Conservation (phyloP, 345 rosid genomes). For the Pugionium dolabratum region DNA sequence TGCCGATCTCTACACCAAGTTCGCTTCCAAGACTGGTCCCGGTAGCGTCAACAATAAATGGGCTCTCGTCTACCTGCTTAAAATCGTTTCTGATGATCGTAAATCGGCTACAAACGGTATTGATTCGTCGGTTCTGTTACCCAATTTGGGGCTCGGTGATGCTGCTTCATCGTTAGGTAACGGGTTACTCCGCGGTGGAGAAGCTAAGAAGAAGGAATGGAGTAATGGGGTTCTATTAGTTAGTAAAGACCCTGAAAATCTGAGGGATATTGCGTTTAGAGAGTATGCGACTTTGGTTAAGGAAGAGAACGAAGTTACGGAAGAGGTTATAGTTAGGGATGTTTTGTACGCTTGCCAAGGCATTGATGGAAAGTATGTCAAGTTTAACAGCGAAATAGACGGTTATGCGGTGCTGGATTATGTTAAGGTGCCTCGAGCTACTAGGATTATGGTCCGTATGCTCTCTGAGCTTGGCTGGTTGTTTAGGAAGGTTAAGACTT, state of each 20-base stretch:
- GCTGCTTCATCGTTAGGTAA: conserved; percentile 32
- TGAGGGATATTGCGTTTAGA: conserved; percentile 72
- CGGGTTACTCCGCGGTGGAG: conserved; percentile 42
- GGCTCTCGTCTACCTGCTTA: conserved; percentile 86
- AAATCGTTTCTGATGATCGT: conserved; percentile 73
- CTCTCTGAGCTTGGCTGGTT: conserved; percentile 96
- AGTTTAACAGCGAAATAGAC: conserved; percentile 60
- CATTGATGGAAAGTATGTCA: conserved; percentile 86
- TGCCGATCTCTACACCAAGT: conserved; percentile 74
- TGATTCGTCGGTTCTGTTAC: conserved; percentile 51
- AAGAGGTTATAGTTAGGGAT: conserved; percentile 87
- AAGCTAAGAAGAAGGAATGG: conserved; percentile 49
- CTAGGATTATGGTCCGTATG: conserved; percentile 72
- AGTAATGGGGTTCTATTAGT: conserved; percentile 77
- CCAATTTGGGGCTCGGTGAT: conserved; percentile 56
- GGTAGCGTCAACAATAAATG: conserved; percentile 89
- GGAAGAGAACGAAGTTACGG: conserved; percentile 88
- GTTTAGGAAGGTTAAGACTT: conserved; percentile 81
- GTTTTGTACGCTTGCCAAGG: conserved; percentile 92
- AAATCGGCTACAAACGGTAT: conserved; percentile 42
- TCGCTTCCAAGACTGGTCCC: conserved; percentile 82
- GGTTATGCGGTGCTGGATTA: conserved; percentile 66
- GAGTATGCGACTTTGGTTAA: conserved; percentile 67
- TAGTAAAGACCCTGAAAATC: conserved; percentile 73
- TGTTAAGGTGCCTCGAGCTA: conserved; percentile 69